Evolutionary conservation across 768 basidiomycete species (phyloP).

Genomic region (Polyporus arcularius): DNA sequence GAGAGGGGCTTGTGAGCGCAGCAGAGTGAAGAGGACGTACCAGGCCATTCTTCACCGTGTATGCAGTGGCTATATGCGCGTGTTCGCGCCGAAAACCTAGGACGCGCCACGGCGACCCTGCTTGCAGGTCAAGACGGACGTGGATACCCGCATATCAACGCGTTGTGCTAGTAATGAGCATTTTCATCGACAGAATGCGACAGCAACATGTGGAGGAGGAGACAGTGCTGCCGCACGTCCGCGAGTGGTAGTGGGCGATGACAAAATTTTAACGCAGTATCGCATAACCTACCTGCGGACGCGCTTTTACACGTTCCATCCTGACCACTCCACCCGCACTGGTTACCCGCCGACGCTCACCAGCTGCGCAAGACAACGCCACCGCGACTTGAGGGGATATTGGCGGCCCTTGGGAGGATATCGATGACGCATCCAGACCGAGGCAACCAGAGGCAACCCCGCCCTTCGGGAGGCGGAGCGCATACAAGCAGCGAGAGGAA

Average conservation of each 20-base stretch:
- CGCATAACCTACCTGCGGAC: neutral
- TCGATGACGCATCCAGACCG: neutral
- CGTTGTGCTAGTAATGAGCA: no score
- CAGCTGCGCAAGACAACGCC: neutral
- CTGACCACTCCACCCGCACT: neutral
- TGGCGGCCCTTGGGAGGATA: neutral
- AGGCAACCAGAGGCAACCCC: neutral
- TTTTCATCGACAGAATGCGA: no score
- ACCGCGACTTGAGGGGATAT: neutral
- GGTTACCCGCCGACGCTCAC: neutral
- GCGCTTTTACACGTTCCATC: neutral
- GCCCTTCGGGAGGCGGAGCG: neutral
- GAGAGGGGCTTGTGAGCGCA: no score
- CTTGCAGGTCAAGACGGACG: no score
- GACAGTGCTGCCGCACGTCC: neutral
- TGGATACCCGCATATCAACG: no score
- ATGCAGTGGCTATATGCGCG: no score
- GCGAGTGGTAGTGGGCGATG: neutral
- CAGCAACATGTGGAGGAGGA: no score
- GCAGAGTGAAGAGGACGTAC: no score
- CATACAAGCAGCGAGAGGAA: neutral
- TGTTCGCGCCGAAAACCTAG: no score
- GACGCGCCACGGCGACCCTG: no score
- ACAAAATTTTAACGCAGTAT: neutral
- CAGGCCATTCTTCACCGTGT: no score